Base-by-base conservation (phyloP, 2,329 filamentous ascomycete species). In the Exophiala phaeomuriformis region DNA sequence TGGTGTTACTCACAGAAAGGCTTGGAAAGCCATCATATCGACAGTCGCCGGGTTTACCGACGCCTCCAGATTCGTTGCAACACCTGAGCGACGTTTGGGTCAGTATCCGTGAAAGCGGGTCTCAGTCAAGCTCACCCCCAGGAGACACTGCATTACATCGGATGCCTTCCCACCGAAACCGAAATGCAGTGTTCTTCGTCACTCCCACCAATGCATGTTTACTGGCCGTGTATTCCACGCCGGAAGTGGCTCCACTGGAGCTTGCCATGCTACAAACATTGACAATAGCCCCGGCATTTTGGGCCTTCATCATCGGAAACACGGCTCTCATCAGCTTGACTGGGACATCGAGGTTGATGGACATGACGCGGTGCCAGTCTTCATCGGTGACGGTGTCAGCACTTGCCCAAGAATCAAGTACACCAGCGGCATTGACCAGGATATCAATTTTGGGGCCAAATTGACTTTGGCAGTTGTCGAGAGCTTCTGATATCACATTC, bases 131-230 rank as follows among this genome's bases (percentile, higher is more conserved):
- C 37, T n/a, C 80, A 27, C 69, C 74, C 6, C 77, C 79, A 39
- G 79, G 69, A 58, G 78, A 65, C 53, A 82, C 65, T 1, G 72
- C 74, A 32, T 80, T 72, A 57, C 71, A 73, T 47, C 74, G 72
- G 55, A 83, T 77, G 28, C 78, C 78, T 65, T 76, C 75, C 31
- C 69, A 66, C 1, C 73, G 74, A 61, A 83, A 83, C 61, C 72
- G 78, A 0, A 74, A 72, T 2, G 79, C 79, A 8, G 77, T 82
- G 66, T 79, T 82, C 66, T 77, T 78, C 8, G 77, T 80, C 55
- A 81, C 71, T 5, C 73, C 47, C 5, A 42, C 40, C 47, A 81
- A 62, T 6, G 74, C 78, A 59, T 80, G 77, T 66, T 81, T 80
- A 65, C 70, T 73, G 0, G 73, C 71, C 0, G 77, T 79, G 61